These are phyloP conservation scores for Vigna angularis DNA, from an alignment of 306 rosid species.

Conservation along the genomic window DNA sequence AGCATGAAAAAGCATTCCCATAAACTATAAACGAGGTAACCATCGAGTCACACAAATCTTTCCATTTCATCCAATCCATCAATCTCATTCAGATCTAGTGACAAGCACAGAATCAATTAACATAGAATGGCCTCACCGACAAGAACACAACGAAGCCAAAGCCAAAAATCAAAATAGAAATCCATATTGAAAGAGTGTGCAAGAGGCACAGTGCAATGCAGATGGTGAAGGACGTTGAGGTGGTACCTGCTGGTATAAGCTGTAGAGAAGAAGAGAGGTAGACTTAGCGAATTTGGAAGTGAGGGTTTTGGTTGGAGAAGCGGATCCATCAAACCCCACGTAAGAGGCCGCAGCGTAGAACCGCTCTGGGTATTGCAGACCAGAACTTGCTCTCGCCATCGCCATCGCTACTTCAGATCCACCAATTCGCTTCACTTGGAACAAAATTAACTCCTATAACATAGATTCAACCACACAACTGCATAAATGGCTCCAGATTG, in stretches of 20 bases:
- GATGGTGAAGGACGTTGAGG: not conserved
- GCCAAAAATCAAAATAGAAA: not conserved
- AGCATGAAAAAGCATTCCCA: constrained; percentile 3
- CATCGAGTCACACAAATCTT: not conserved
- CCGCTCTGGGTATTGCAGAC: constrained; percentile 90
- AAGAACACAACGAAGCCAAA: too few relatives aligned
- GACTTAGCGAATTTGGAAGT: constrained; percentile 84
- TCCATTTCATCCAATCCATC: constrained; percentile 1
- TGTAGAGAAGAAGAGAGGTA: constrained; percentile 85
- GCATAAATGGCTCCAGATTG: not conserved
- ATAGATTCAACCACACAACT: not conserved
- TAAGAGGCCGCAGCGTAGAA: constrained; percentile 91
- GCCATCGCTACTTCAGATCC: constrained; percentile 40
- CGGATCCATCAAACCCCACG: constrained; percentile 89
- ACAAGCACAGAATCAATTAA: not conserved
- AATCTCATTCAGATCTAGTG: constrained; percentile 53
- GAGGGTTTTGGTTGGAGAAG: constrained; percentile 78
- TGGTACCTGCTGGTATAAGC: constrained; percentile 80
- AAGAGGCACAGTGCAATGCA: constrained; percentile 6
- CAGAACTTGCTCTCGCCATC: constrained; percentile 83
- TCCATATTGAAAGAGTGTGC: not conserved
- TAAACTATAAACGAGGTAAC: not conserved
- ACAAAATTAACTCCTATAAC: not conserved
- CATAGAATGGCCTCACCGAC: constrained; percentile 19
- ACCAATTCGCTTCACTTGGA: constrained; percentile 14